These are phyloP conservation scores for Tetrastigma voinierianum DNA, from an alignment of 164 flowering plant species.

Conservation along the genomic window DNA sequence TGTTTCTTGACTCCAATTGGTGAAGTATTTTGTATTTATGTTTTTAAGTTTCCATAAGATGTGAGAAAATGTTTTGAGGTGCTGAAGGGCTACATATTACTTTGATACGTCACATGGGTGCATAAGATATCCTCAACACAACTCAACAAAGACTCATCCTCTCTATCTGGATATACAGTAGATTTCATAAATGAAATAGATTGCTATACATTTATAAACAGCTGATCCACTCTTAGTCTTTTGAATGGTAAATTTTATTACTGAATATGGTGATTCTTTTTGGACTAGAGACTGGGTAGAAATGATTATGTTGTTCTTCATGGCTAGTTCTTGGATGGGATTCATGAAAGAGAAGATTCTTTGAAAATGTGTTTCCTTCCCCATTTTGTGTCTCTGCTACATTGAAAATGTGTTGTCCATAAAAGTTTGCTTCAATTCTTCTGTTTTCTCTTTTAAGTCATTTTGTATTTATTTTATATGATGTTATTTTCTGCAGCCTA, in stretches of 20 bases:
- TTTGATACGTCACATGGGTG: background rate
- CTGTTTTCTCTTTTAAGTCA: background rate
- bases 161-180: background rate
- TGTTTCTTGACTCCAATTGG: background rate
- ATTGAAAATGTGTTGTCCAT: background rate
- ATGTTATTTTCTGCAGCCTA: constrained; percentile 55
- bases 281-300: background rate
- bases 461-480: background rate
- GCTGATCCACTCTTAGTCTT: background rate
- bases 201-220: no score
- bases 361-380: background rate
- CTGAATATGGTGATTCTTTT: background rate
- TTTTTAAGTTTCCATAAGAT: background rate
- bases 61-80: background rate
- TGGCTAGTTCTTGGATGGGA: background rate
- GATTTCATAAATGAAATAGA: background rate
- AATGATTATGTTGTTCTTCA: background rate
- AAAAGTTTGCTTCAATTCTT: background rate
- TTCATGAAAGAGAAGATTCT: background rate
- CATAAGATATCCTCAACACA: background rate
- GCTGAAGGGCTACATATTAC: background rate
- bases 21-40: background rate
- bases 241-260: background rate
- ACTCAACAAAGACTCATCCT: background rate
- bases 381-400: background rate